Evolutionary conservation across 192 early-diverging fungal species (phyloP), one percentile per base, ranked within the genome.

Genomic region (Coemansia sp.): DNA sequence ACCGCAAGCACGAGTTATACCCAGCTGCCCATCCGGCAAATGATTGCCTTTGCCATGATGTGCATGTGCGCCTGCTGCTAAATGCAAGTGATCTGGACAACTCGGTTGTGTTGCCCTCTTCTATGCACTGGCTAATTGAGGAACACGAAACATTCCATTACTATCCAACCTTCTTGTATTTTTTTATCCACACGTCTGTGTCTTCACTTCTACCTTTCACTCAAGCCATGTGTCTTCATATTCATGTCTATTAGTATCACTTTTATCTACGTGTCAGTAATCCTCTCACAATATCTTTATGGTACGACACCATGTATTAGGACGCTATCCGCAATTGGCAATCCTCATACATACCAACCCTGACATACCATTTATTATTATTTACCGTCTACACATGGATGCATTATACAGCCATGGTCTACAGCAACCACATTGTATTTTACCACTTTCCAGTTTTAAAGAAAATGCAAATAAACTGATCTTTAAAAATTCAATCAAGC

Each of bases 61-160:
- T 8, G 19, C 51, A 25, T 54, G 51, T 54, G 51, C 20, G 22
- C 25, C 22, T 54, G 22, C 20, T 5, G 51, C 51, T 25, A 25
- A 22, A 40, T 46, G 61, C 61, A 12, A 43, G 61, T 40, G 61
- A 62, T 62, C 61, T 46, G 61, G 61, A 38, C 32, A 40, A 59
- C 16, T 16, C 57, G 19, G 39, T 19, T 5, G 39, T 13, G 7
- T 16, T 37, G 39, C 4, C 57, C 39, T 41, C 25, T 38, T 59
- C 16, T 25, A 25, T 25, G 2, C 25, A 2, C 25, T 25, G 25
- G 25, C 25, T 25, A 2, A n/a, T n/a, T n/a, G 46, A 48, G 46
- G 1, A 11, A 14, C 16, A n/a, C 1, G 3, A 48, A 14, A 2
- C 58, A 60, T 12, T 41, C 25, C n/a, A 51, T 48, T 20, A 51